Evolutionary conservation across 495 filamentous ascomycete species (phyloP), one percentile per base, ranked within the genome.

Genomic region (Talaromyces adpressus): DNA sequence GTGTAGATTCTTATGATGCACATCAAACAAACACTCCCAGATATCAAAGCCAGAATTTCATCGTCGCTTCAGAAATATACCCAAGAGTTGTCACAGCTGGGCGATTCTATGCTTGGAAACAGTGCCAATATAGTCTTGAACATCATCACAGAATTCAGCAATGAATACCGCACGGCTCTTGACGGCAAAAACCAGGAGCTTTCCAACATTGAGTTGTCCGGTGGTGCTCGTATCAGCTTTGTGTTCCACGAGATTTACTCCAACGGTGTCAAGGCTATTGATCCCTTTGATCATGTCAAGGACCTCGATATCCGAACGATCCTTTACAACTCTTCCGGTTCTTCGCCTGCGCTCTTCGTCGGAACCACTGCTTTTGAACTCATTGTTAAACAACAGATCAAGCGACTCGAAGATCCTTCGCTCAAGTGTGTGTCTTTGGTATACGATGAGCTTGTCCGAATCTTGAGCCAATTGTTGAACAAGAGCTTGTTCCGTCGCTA

Each of bases 1-100:
- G 81, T 99, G 30, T 23, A 89, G 87, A 98, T 99, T 75, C 85
- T 99, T 64, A 98, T 98, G 94, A 99, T 98, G 94, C 94, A 99
- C 81, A 99, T 99, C 81, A 99, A 99, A 77, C 94, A 99, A 80
- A 99, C 94, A 6, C 84, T 99, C 11, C 94, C 94, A 27, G 94
- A 99, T 72, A 99, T 99, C 81, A 99, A 98, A 76, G 89, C 88
- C 18, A 89, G 95, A 64, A 99, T 99, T 71, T 84, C 89, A 11
- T 87, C 90, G 63, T 96, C 92, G 36, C 84, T 99, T 57, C 90
- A 93, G 70, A 98, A 98, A 69, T 99, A 99, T 74, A 81, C 82
- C 3, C 76, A 86, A 39, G 95, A 99, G 74, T 84, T 99, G 22
- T 73, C 81, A 32, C 83, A 87, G 61, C 83, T 99, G 20, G 95